Evolutionary conservation across 2,329 filamentous ascomycete genomes (phyloP), one percentile per base, ranked within the genome.

Genomic region (Fusarium verticillioides): DNA sequence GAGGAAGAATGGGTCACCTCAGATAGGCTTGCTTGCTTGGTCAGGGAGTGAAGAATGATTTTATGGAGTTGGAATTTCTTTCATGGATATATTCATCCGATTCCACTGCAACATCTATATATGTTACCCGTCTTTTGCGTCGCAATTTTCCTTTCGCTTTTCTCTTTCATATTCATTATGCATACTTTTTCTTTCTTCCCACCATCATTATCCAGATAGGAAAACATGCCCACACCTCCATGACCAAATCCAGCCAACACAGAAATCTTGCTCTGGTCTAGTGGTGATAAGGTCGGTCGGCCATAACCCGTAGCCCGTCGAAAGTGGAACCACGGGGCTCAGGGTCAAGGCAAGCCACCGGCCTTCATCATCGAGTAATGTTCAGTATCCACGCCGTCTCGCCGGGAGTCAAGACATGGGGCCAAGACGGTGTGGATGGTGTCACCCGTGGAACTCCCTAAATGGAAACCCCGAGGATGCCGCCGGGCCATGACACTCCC

Each of bases 1-100:
- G 69, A 69, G 70, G 69, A 77, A 75, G 70, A 74, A 60, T 70
- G 74, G 72, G 75, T 74, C 75, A 64, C 66, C 69, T 67, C 66
- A 74, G 72, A 75, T 75, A 74, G 66, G 60, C 72, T 75, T 66
- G 63, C 72, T 75, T 64, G 63, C 54, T 75, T 66, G 69, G 52
- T n/a, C 65, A 69, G 46, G 68, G 72, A 77, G 71, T 66, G 63
- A 63, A 69, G 53, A 63, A 62, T 61, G 44, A 54, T 54, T 62
- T 26, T 43, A 70, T 69, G 65, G 63, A 61, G 56, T 62, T 60
- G 56, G 65, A 53, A 60, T 59, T 39, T 40, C 32, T 42, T 37
- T 30, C n/a, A 42, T 71, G 40, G 39, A 40, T 49, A 42, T 21
- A 44, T 53, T 36, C 40, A 40, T 63, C 36, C 53, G 40, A 26